Conservation (phyloP, 2,329 filamentous ascomycete genomes). For the Ophiostoma novo-ulmi region DNA sequence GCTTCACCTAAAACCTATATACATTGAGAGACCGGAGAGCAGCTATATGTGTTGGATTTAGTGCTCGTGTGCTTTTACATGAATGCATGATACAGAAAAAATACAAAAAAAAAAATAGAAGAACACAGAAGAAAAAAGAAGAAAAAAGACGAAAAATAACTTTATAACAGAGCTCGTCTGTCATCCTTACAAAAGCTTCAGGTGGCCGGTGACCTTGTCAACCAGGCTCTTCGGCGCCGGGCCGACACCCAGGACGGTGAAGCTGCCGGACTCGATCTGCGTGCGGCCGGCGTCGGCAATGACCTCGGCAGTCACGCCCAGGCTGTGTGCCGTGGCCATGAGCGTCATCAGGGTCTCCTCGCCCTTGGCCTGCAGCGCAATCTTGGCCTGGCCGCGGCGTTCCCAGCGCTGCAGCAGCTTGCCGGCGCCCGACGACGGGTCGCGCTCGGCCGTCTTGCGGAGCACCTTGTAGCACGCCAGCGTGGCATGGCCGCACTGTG, state of each 20-base stretch:
- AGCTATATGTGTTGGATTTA: not conserved
- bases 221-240: slow-evolving; percentile 80
- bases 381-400: slow-evolving; percentile 78
- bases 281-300: slow-evolving; percentile 95
- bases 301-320: slow-evolving; percentile 82
- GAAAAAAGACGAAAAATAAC: not conserved
- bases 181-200: slow-evolving; percentile 66
- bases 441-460: slow-evolving; percentile 47
- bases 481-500: slow-evolving; percentile 92
- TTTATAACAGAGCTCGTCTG: not conserved
- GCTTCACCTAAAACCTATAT: slow-evolving; percentile 7
- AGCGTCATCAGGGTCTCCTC: slow-evolving; percentile 73
- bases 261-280: slow-evolving; percentile 88
- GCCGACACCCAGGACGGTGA: slow-evolving; percentile 82
- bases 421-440: slow-evolving; percentile 50
- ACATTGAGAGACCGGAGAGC: not conserved
- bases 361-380: slow-evolving; percentile 81
- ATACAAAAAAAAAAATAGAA: not conserved
- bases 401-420: slow-evolving; percentile 80
- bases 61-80: not conserved
- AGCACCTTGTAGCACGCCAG: slow-evolving; percentile 94
- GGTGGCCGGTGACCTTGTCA: slow-evolving; percentile 74
- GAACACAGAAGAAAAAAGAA: not conserved
- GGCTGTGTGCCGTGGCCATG: slow-evolving; percentile 71
- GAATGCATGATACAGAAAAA: not conserved